phyloP scores from a whole-genome alignment of 352 stramenopile genomes.

The Globisporangium recalcitrans region DNA sequence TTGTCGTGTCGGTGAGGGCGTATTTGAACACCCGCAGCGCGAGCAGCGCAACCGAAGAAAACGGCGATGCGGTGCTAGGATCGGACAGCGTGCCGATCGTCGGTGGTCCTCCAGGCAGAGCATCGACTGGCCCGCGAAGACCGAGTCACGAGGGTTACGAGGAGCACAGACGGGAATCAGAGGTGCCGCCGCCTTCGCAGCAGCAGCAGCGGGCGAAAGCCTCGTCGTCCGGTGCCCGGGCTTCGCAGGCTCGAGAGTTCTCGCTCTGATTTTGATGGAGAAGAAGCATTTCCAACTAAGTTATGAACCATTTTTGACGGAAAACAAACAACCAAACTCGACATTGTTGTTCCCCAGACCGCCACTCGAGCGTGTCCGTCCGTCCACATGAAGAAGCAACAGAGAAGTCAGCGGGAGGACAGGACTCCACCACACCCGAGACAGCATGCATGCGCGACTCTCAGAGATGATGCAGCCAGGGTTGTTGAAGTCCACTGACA shows the following conservation, averaged over 20 bases:
- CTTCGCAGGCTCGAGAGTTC: not conserved
- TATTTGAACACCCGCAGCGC: conserved; percentile 24
- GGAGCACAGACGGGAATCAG: not conserved
- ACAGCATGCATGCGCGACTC: too few relatives aligned
- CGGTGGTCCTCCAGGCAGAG: not conserved
- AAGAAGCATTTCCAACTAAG: not conserved
- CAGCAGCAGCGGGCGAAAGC: not conserved
- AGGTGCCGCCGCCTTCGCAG: not conserved
- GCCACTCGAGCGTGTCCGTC: too few relatives aligned
- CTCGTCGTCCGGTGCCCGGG: not conserved
- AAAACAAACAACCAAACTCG: not conserved
- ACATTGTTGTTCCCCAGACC: too few relatives aligned
- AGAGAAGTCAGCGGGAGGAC: too few relatives aligned
- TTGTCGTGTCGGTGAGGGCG: conserved; percentile 26
- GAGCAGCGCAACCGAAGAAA: conserved; percentile 9
- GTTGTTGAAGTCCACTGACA: too few relatives aligned
- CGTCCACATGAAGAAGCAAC: too few relatives aligned
- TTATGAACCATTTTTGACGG: conserved; percentile 6
- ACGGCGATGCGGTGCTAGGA: conserved; percentile 8
- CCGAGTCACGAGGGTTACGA: conserved; percentile 12
- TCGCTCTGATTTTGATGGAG: not conserved
- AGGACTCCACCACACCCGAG: too few relatives aligned
- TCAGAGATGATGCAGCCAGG: too few relatives aligned
- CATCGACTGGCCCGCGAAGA: not conserved
- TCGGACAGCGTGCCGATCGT: conserved; percentile 2